A percentile compares a stretch with the other conserved stretches of the same genome.
Evolutionary conservation across 345 rosid genomes (phyloP).

Genomic region (Melaleuca quinquenervia): DNA sequence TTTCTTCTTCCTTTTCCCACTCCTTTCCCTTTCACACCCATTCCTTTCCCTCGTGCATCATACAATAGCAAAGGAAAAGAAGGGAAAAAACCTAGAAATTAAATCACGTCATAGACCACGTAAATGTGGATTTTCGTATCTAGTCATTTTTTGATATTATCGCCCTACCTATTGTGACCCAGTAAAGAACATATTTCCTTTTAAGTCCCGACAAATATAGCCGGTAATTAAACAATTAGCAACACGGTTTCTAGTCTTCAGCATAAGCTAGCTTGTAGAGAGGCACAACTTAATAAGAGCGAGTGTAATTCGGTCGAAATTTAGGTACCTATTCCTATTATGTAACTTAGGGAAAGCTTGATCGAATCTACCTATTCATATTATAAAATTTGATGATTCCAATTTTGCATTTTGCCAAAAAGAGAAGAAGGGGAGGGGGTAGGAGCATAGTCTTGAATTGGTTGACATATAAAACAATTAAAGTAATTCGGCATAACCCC

Average conservation of each 20-base stretch:
- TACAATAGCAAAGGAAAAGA: neutral
- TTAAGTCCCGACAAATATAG: too few species aligned
- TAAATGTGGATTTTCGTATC: constrained; percentile 23
- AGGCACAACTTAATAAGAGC: neutral
- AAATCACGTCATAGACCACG: too few species aligned
- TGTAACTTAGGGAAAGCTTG: neutral
- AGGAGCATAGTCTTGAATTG: neutral
- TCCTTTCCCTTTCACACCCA: neutral
- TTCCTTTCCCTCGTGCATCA: neutral
- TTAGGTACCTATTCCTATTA: neutral
- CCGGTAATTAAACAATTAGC: neutral
- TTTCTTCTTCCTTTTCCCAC: neutral
- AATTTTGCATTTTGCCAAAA: neutral
- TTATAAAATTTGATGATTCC: neutral
- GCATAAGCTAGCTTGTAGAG: neutral
- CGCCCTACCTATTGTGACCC: neutral
- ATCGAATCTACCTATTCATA: neutral
- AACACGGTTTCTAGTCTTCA: neutral
- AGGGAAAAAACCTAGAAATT: too few species aligned
- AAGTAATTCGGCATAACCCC: neutral
- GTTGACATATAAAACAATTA: neutral
- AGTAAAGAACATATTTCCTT: neutral
- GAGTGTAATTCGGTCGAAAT: rapidly evolving
- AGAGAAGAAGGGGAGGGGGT: neutral
- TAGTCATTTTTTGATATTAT: neutral